Conservation (phyloP, 108 stramenopile genomes). For the Thalassiosira profunda region DNA sequence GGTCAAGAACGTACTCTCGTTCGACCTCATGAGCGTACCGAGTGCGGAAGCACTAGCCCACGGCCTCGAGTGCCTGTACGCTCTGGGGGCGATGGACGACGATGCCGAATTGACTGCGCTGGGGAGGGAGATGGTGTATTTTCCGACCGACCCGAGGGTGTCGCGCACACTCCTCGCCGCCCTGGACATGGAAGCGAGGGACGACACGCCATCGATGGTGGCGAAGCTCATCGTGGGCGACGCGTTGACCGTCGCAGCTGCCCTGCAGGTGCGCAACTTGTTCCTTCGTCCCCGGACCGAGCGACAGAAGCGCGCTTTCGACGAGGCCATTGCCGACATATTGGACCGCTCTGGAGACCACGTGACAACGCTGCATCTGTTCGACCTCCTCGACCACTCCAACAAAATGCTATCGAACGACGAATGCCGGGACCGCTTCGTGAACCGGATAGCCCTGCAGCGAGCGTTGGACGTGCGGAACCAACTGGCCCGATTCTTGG, state of each 20-base stretch:
- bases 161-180: constrained; percentile 85
- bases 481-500: constrained; percentile 76
- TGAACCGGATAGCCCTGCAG: constrained; percentile 78
- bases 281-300: constrained; percentile 76
- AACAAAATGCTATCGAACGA: constrained; percentile 65
- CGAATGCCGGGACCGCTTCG: constrained; percentile 83
- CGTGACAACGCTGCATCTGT: constrained; percentile 87
- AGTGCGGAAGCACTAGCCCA: constrained; percentile 75
- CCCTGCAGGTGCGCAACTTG: constrained; percentile 82
- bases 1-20: constrained; percentile 92
- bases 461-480: constrained; percentile 76
- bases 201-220: constrained; percentile 37
- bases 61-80: constrained; percentile 84
- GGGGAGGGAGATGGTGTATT: constrained; percentile 86
- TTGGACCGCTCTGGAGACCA: constrained; percentile 92
- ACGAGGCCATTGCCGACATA: constrained; percentile 86
- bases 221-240: constrained; percentile 67
- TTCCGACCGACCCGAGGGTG: constrained; percentile 85
- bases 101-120: constrained; percentile 65
- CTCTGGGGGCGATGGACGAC: constrained; percentile 87
- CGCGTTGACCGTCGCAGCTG: constrained; percentile 89
- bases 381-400: constrained; percentile 71
- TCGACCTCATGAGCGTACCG: constrained; percentile 94
- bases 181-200: constrained; percentile 46
- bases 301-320: constrained; percentile 70